A percentile compares a stretch with the other conserved stretches of the same genome.
phyloP scores from a whole-genome alignment of 768 basidiomycete species.

The Myochromella boudieri region DNA sequence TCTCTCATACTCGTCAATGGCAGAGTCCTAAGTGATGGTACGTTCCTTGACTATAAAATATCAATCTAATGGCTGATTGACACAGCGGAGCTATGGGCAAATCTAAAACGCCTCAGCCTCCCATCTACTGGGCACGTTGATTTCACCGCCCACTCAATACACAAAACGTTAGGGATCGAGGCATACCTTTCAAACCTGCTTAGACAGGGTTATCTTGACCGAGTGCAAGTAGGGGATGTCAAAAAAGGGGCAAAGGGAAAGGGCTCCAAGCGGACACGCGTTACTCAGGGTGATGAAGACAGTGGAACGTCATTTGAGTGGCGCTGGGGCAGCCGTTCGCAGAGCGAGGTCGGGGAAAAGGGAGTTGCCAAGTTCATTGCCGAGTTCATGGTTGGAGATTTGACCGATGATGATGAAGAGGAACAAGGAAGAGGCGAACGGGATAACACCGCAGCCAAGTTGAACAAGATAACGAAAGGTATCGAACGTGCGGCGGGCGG shows the following conservation, averaged over 20 bases:
- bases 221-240: slow-evolving; percentile 48
- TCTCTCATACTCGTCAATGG: slow-evolving; percentile 84
- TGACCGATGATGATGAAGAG: slow-evolving; percentile 35
- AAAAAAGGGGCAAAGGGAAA: slow-evolving; percentile 35
- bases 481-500: slow-evolving; percentile 68
- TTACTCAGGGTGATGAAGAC: slow-evolving; percentile 39
- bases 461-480: slow-evolving; percentile 49
- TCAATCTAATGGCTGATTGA: no score
- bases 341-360: slow-evolving; percentile 81
- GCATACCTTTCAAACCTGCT: slow-evolving; percentile 61
- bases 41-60: slow-evolving; percentile 33
- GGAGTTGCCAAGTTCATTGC: slow-evolving; percentile 74
- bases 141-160: slow-evolving; percentile 49
- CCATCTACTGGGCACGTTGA: slow-evolving; percentile 45
- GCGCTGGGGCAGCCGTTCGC: slow-evolving; percentile 84
- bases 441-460: slow-evolving; percentile 31
- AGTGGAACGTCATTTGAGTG: slow-evolving; percentile 59
- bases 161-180: slow-evolving; percentile 57
- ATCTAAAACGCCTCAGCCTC: slow-evolving; percentile 71
- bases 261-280: slow-evolving; percentile 54
- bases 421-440: slow-evolving; percentile 28
- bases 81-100: slow-evolving; percentile 74
- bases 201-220: slow-evolving; percentile 80
- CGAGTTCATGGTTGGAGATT: slow-evolving; percentile 68
- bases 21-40: slow-evolving; percentile 72